Evolutionary conservation across 441 rosid species (phyloP).

Genomic region (Croton setiger): DNA sequence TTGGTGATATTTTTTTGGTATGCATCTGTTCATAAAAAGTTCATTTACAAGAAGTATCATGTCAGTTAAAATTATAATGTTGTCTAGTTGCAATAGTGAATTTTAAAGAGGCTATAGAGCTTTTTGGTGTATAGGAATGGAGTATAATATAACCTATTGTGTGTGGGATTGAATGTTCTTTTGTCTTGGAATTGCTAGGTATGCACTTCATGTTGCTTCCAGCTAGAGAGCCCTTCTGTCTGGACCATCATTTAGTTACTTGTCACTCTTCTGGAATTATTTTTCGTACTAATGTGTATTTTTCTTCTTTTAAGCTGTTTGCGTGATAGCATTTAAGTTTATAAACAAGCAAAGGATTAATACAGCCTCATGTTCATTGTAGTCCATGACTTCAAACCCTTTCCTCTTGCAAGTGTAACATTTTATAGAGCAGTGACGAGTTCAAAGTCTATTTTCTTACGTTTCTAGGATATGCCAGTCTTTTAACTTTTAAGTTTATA

Average conservation of each 20-base stretch:
- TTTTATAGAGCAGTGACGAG: background rate
- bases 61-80: background rate
- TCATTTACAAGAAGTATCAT: constrained; percentile 1
- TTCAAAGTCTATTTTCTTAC: background rate
- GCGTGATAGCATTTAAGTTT: constrained; percentile 2
- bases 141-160: background rate
- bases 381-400: background rate
- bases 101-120: background rate
- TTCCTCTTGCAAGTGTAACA: background rate
- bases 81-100: background rate
- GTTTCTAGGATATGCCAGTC: background rate
- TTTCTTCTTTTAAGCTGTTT: background rate
- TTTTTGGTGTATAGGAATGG: background rate
- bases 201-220: constrained; percentile 8
- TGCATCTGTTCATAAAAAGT: background rate
- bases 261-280: background rate
- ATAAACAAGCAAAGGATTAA: background rate
- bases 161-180: background rate
- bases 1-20: background rate
- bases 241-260: background rate
- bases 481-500: background rate
- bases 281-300: background rate
- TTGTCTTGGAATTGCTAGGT: background rate
- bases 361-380: background rate
- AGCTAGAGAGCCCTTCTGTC: background rate